Conservation (phyloP, 2,329 filamentous ascomycete species). For the Aureobasidium sp. region DNA sequence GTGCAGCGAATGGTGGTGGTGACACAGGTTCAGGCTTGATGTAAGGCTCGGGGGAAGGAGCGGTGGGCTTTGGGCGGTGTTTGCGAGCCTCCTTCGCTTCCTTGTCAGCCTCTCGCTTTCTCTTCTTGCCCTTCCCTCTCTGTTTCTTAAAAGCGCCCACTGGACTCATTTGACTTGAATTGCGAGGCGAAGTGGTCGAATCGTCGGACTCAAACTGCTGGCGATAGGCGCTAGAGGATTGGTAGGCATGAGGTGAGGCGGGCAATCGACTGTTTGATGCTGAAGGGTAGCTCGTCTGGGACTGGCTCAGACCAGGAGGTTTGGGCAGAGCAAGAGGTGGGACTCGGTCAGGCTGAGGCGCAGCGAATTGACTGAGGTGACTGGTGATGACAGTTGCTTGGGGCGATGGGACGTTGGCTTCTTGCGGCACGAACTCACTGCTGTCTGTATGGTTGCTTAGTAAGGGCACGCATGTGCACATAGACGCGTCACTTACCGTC, state of each 20-base stretch:
- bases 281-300: constrained; percentile 26
- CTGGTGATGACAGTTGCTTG: constrained; percentile 61
- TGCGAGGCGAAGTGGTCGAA: constrained; percentile 12
- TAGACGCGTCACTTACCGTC: constrained; percentile 18
- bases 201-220: constrained; percentile 20
- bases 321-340: constrained; percentile 50
- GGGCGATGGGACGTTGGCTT: constrained; percentile 27
- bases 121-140: constrained; percentile 11
- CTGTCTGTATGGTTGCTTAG: constrained; percentile 17
- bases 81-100: constrained; percentile 24
- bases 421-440: constrained; percentile 15
- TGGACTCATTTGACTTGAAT: constrained; percentile 19
- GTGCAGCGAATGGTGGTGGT: constrained; percentile 47
- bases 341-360: constrained; percentile 67
- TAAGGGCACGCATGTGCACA: constrained; percentile 16
- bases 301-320: constrained; percentile 46
- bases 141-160: constrained; percentile 19
- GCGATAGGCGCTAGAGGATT: constrained; percentile 1
- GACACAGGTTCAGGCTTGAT: constrained; percentile 59
- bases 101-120: constrained; percentile 17
- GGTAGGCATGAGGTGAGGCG: constrained; percentile 16
- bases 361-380: constrained; percentile 55
- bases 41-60: constrained; percentile 37
- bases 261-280: constrained; percentile 18
- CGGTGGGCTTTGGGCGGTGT: constrained; percentile 29